These are phyloP conservation scores for Talaromyces verruculosus DNA, from an alignment of 2,329 filamentous ascomycete genomes.

Conservation along the genomic window DNA sequence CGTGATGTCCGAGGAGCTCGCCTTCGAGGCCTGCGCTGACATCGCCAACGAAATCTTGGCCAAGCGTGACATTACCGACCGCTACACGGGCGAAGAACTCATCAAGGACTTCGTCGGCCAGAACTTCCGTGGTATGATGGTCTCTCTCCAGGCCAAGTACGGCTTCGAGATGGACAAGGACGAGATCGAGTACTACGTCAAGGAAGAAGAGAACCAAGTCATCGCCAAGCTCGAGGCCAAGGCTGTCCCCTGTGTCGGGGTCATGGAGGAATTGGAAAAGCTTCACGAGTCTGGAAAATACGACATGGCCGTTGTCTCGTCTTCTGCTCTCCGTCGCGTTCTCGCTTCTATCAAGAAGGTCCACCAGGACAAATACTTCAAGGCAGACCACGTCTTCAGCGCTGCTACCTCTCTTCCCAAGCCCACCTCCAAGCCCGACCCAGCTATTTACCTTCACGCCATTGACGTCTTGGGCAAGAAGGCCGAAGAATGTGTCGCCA, in stretches of 20 bases:
- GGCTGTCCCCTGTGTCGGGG: slow-evolving; percentile 67
- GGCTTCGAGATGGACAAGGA: slow-evolving; percentile 66
- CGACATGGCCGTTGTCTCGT: slow-evolving; percentile 75
- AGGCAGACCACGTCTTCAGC: slow-evolving; percentile 71
- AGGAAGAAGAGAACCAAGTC: slow-evolving; percentile 76
- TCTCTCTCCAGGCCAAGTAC: slow-evolving; percentile 71
- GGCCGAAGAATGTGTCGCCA: slow-evolving; percentile 70
- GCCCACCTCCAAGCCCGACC: slow-evolving; percentile 89
- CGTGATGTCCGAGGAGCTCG: slow-evolving; percentile 84
- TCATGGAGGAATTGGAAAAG: slow-evolving; percentile 65
- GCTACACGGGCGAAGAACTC: slow-evolving; percentile 75
- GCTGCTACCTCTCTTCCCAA: slow-evolving; percentile 74
- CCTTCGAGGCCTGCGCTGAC: slow-evolving; percentile 86
- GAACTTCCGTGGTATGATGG: slow-evolving; percentile 92
- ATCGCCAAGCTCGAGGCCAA: slow-evolving; percentile 73
- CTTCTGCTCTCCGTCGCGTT: slow-evolving; percentile 75
- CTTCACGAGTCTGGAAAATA: slow-evolving; percentile 65
- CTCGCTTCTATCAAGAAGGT: slow-evolving; percentile 76
- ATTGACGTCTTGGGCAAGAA: slow-evolving; percentile 71
- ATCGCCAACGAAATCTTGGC: slow-evolving; percentile 83
- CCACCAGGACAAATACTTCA: slow-evolving; percentile 76
- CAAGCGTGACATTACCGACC: slow-evolving; percentile 61
- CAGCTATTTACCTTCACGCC: slow-evolving; percentile 80
- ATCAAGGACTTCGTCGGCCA: slow-evolving; percentile 87
- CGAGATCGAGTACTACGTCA: slow-evolving; percentile 73